phyloP scores from a whole-genome alignment of 2,329 filamentous ascomycete species.

The Diaporthe sp. region DNA sequence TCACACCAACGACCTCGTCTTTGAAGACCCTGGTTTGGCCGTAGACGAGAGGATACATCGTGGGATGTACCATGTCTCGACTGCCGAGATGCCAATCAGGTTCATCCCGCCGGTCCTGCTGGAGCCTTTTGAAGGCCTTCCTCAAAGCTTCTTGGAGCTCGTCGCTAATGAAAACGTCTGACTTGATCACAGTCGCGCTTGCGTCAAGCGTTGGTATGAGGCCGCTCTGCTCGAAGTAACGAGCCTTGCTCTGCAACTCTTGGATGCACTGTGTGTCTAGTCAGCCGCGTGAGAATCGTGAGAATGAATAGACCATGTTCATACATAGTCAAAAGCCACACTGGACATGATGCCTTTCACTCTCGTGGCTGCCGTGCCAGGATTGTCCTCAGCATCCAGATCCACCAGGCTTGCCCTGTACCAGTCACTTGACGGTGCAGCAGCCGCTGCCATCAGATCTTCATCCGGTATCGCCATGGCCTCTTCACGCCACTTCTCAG shows the following conservation, averaged over 20 bases:
- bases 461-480: slow-evolving; percentile 47
- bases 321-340: slow-evolving; percentile 35
- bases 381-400: neutral
- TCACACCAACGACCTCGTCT: slow-evolving; percentile 14
- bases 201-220: slow-evolving; percentile 38
- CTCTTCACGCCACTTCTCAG: slow-evolving; percentile 52
- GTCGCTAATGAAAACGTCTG: slow-evolving; percentile 26
- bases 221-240: slow-evolving; percentile 32
- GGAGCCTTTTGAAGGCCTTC: slow-evolving; percentile 48
- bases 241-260: slow-evolving; percentile 42
- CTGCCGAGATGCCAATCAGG: slow-evolving; percentile 68
- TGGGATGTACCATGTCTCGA: slow-evolving; percentile 65
- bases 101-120: slow-evolving; percentile 54
- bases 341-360: slow-evolving; percentile 50
- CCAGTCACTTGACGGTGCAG: slow-evolving; percentile 23
- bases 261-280: slow-evolving; percentile 30
- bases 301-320: neutral
- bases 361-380: neutral
- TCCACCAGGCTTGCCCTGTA: neutral
- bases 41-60: slow-evolving; percentile 66
- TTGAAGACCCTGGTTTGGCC: slow-evolving; percentile 51
- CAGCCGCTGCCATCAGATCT: slow-evolving; percentile 25
- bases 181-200: slow-evolving; percentile 33
- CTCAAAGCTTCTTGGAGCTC: slow-evolving; percentile 36
- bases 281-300: neutral